Percentiles rank a stretch among this genome's conserved stretches.
These are phyloP conservation scores for Hericium erinaceus DNA, from an alignment of 768 basidiomycete species.

Conservation along the genomic window DNA sequence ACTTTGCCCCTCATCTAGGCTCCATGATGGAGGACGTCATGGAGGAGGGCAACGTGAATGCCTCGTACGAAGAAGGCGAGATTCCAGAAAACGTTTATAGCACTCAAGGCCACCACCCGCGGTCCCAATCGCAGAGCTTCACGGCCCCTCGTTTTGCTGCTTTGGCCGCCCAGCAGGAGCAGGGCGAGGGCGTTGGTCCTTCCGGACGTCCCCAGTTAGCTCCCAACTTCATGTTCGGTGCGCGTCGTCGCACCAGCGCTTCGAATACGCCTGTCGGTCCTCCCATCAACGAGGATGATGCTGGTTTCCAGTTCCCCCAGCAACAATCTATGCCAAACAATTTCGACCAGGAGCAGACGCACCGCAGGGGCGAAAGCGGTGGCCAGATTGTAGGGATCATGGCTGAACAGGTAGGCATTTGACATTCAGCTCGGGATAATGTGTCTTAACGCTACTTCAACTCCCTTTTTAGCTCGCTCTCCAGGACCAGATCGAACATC, in stretches of 20 bases:
- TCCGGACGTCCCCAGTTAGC: conserved; percentile 83
- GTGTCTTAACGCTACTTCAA: conserved; percentile 3
- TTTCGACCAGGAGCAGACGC: conserved; percentile 25
- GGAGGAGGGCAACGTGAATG: conserved; percentile 29
- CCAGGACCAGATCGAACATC: conserved; percentile 82
- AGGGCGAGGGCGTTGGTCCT: conserved; percentile 48
- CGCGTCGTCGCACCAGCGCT: conserved; percentile 34
- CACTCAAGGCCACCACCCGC: conserved; percentile 53
- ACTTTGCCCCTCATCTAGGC: conserved; percentile 72
- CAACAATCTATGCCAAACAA: conserved; percentile 28
- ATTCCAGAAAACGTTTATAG: conserved; percentile 50
- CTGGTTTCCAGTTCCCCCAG: conserved; percentile 77
- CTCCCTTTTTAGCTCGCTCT: conserved; percentile 56
- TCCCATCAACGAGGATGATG: conserved; percentile 73
- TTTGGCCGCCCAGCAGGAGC: conserved; percentile 61
- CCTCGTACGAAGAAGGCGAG: conserved; percentile 68
- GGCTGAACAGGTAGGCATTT: conserved; percentile 76
- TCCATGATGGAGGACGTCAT: conserved; percentile 80
- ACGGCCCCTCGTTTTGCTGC: conserved; percentile 85
- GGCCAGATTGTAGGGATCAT: conserved; percentile 84
- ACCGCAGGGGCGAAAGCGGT: conserved; percentile 49
- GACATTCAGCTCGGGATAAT: not conserved
- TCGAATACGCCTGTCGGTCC: conserved; percentile 51
- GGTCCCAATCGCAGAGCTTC: conserved; percentile 76
- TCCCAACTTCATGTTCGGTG: conserved; percentile 88